Base-by-base conservation (phyloP, 768 basidiomycete genomes). In the Kwoniella sp. region DNA sequence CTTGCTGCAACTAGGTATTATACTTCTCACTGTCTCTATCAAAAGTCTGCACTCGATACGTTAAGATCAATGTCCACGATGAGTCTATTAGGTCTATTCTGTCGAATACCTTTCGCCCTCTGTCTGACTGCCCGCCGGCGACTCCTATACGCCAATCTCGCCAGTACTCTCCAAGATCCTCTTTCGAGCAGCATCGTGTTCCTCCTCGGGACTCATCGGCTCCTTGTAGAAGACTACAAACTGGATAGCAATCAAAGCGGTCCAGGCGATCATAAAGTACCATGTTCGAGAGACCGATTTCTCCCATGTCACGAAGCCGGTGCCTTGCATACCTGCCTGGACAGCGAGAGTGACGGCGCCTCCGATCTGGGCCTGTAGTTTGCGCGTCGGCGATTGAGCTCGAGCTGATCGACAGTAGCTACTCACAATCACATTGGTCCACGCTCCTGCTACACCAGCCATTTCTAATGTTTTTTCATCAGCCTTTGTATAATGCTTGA, bases 261-360 rank as follows among this genome's bases (percentile, higher is more conserved):
- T 60, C 71, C 73, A 76, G 34, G 67, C 75, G 26, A 76, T 29
- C 57, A 63, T 41, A 61, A 78, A 80, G 56, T 68, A 75, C 63
- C 67, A 75, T 7, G 67, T 70, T 60, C 73, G 62, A 15, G 58
- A 62, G 8, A 63, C 63, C 13, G 64, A 61, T n/a, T 66, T 47
- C 58, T 71, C 61, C 79, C 79, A 80, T 37, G 74, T 61, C 34
- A 61, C 48, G 15, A 76, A 51, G 29, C 72, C 66, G 28, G 31
- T 22, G 47, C 66, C 67, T 25, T 71, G 66, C n/a, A 79, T 60
- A 17, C 72, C 74, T 22, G 79, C 79, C 60, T 77, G 74, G 8
- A 78, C 77, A 34, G 77, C 76, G 17, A 80, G 61, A n/a, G 66
- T 66, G 48, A 80, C 63, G 31, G 75, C 71, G 9, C 71, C 73